Base-by-base conservation (phyloP, 1,284 basidiomycete genomes). In the Marasmius fiardii region DNA sequence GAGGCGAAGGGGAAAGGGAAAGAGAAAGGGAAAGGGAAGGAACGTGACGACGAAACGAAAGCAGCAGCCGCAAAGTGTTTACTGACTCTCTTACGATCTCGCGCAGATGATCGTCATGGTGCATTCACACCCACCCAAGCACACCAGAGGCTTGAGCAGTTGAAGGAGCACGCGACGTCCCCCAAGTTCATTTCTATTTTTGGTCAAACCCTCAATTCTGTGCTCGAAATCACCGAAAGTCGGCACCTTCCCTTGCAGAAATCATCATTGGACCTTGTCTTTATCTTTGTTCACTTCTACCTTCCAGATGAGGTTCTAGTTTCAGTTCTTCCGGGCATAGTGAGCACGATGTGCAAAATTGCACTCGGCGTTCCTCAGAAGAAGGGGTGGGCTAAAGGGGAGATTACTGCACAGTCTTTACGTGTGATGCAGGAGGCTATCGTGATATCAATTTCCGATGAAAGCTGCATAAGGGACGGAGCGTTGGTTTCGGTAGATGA, bases 251-350 rank as follows among this genome's bases (percentile, higher is more conserved):
- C 80, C 8, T 73, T 95, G 24, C 90, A 93, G 65, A 74, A 77
- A 10, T 58, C 75, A 0, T 86, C 90, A 6, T 75, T 96, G 16
- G 72, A 80, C n/a, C 68, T 86, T 8, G 68, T 92, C 0, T 71
- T 72, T 20, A 60, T 80, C 18, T 69, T 95, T 21, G 65, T 94
- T 48, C 65, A 66, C 2, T 57, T 74, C 4, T 94, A 93, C 69
- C 75, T 91, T 28, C 77, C 85, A 2, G 76, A 82, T 33, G 66
- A 72, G n/a, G 76, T 91, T 10, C 68, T 84, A 23, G 85, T 90
- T 2, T 83, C 89, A 6, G 76, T 95, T 18, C 74, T 96, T 23
- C 94, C 94, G 1, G 93, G 94, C 1, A 78, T 90, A 14, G 78
- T 92, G 51, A 94, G 91, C 64, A 72, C 78, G 14, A 87, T 89